Evolutionary conservation across 768 basidiomycete species (phyloP).

Genomic region (Dioszegia aurantiaca): DNA sequence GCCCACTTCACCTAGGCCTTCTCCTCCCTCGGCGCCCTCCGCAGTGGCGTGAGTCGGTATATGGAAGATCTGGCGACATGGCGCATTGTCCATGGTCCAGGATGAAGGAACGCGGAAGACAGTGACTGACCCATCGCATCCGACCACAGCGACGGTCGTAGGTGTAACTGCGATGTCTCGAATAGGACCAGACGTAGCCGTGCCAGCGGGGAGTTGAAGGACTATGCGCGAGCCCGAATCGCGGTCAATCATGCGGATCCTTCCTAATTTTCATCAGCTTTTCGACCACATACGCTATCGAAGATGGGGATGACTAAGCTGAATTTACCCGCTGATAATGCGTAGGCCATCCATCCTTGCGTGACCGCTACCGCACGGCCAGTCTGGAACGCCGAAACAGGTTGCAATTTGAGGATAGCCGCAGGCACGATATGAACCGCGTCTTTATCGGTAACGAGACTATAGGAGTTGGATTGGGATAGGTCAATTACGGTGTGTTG

Average conservation of each 20-base stretch:
- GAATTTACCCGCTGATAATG: constrained; percentile 31
- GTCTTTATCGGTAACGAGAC: constrained; percentile 19
- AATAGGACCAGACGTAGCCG: constrained; percentile 17
- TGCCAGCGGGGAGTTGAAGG: constrained; percentile 20
- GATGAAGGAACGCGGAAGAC: constrained; percentile 30
- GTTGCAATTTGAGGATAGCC: constrained; percentile 24
- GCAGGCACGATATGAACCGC: constrained; percentile 28
- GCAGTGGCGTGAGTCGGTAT: constrained; percentile 11
- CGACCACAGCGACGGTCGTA: constrained; percentile 29
- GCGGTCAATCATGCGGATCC: constrained; percentile 36
- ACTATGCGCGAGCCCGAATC: constrained; percentile 27
- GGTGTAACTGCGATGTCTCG: constrained; percentile 34
- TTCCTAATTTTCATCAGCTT: constrained; percentile 23
- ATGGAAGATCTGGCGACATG: constrained; percentile 10
- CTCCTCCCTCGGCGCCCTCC: too few relatives aligned
- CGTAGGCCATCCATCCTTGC: constrained; percentile 33
- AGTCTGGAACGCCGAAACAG: constrained; percentile 12
- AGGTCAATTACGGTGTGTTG: constrained; percentile 29
- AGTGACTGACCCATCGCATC: constrained; percentile 18
- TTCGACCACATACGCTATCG: neutral
- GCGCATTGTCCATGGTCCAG: constrained; percentile 34
- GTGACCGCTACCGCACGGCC: constrained; percentile 38
- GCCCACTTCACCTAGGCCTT: constrained; percentile 12
- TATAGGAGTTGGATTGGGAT: constrained; percentile 27
- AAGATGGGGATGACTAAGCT: constrained; percentile 17